phyloP scores from a whole-genome alignment of 1,284 basidiomycete genomes.

The Boletus semigastroideus region DNA sequence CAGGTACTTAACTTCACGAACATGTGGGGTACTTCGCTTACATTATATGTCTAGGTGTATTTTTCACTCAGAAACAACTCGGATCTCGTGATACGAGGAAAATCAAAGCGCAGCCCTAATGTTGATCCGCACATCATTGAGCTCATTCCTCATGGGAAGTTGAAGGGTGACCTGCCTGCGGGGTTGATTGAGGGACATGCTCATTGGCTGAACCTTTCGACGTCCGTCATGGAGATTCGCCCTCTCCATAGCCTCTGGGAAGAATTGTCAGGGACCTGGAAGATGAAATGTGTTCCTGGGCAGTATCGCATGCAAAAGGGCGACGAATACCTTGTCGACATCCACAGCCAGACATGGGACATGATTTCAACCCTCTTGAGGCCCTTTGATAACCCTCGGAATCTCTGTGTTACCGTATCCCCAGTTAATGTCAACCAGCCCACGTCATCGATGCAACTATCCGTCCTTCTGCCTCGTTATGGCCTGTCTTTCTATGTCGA shows the following conservation, averaged over 20 bases:
- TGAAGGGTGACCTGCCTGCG: conserved; percentile 39
- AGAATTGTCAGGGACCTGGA: background rate
- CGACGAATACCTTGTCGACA: conserved; percentile 28
- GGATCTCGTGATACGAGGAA: background rate
- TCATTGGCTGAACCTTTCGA: conserved; percentile 39
- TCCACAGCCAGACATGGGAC: conserved; percentile 28
- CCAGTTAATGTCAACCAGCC: conserved; percentile 7
- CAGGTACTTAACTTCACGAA: conserved; percentile 16
- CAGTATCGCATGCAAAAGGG: background rate
- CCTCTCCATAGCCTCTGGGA: background rate
- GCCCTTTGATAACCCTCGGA: conserved; percentile 33
- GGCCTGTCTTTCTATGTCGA: conserved; percentile 38
- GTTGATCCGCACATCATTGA: conserved; percentile 24
- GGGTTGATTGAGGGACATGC: conserved; percentile 33
- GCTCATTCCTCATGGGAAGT: conserved; percentile 36
- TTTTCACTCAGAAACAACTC: background rate
- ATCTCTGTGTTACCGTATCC: conserved; percentile 28
- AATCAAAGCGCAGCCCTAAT: background rate
- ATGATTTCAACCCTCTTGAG: conserved; percentile 27
- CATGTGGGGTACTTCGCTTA: background rate
- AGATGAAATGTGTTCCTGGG: background rate
- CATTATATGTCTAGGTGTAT: background rate
- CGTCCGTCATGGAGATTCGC: conserved; percentile 1
- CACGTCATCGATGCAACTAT: conserved; percentile 12
- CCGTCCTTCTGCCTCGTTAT: conserved; percentile 43